phyloP scores from a whole-genome alignment of 768 basidiomycete species.

The Suillus tomentosus region DNA sequence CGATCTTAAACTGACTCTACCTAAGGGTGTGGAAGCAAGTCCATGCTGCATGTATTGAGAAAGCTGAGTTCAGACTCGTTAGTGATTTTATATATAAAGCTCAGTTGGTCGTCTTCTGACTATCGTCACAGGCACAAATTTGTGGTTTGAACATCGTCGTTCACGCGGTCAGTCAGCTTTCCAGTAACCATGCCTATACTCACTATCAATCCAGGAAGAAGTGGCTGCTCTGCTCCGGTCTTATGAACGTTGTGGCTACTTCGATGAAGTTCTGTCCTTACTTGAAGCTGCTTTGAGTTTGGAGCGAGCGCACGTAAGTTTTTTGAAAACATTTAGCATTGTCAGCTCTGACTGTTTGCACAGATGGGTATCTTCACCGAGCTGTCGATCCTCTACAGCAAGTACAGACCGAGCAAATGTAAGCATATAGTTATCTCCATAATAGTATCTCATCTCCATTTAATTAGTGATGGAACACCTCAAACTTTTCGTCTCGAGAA shows the following conservation, averaged over 20 bases:
- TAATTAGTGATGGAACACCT: constrained; percentile 94
- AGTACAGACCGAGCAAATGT: constrained; percentile 93
- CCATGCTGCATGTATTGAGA: constrained; percentile 97
- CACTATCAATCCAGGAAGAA: constrained; percentile 59
- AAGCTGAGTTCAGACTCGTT: constrained; percentile 91
- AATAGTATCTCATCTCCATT: constrained; percentile 15
- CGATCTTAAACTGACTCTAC: constrained; percentile 15
- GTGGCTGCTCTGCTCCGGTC: constrained; percentile 70
- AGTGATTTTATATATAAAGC: constrained; percentile 21
- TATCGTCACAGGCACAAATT: constrained; percentile 76
- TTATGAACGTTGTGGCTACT: constrained; percentile 91
- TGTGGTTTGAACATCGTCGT: constrained; percentile 98
- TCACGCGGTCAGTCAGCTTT: constrained; percentile 56
- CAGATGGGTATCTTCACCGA: constrained; percentile 98
- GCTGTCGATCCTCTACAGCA: constrained; percentile 88
- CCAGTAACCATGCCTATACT: constrained; percentile 10
- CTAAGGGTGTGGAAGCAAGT: constrained; percentile 99
- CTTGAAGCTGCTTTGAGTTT: constrained; percentile 95
- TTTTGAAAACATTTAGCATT: constrained; percentile 4
- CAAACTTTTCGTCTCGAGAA: constrained; percentile 91
- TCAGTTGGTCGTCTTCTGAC: constrained; percentile 13
- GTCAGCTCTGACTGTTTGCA: constrained; percentile 20
- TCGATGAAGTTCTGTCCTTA: constrained; percentile 89
- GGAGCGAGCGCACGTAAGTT: constrained; percentile 86
- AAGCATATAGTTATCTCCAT: constrained; percentile 29